Evolutionary conservation across 2,329 filamentous ascomycete species (phyloP), one percentile per base, ranked within the genome.

Genomic region (Fusarium sublunatum): DNA sequence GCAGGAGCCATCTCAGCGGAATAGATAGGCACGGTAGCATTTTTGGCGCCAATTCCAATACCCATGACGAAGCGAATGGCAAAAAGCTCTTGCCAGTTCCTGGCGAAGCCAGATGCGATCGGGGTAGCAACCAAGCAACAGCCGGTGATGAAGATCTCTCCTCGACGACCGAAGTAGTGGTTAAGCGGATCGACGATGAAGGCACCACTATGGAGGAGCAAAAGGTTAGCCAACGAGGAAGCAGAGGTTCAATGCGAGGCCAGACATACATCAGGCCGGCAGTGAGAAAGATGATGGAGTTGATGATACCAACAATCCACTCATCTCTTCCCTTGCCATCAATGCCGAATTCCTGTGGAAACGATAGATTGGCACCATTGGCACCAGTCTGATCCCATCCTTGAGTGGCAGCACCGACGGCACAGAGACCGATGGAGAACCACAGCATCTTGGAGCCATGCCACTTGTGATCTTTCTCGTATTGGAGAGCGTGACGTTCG

Each of bases 1-100:
- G 89, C 86, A 0, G 90, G 90, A 0, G 87, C 82, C 45, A 86
- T 90, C 73, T 93, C 91, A 2, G 90, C 90, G 1, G 89, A 88
- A 67, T 91, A 93, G 28, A 93, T 87, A 0, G 91, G 91, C 0
- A 89, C 86, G 0, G 82, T 86, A 1, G 83, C 84, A 6, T 85
- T 84, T 70, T 91, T 91, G 12, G 85, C 81, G 10, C 88, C 88
- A 72, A 91, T 89, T 1, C 87, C 88, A 29, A 92, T 83, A 0
- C 90, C 90, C 68, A 92, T 82, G 5, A 88, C 78, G 52, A 91
- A 86, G 48, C 90, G 85, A 42, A 86, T 86, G 49, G 87, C 80
- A 58, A 92, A 83, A 61, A 91, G 82, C 61, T 89, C 84, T 73
- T 81, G 83, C 89, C 89, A 91, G 7, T 82, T 86, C 56, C 88